These are phyloP conservation scores for Phytophthora megakarya DNA, from an alignment of 352 stramenopile species.

Conservation along the genomic window DNA sequence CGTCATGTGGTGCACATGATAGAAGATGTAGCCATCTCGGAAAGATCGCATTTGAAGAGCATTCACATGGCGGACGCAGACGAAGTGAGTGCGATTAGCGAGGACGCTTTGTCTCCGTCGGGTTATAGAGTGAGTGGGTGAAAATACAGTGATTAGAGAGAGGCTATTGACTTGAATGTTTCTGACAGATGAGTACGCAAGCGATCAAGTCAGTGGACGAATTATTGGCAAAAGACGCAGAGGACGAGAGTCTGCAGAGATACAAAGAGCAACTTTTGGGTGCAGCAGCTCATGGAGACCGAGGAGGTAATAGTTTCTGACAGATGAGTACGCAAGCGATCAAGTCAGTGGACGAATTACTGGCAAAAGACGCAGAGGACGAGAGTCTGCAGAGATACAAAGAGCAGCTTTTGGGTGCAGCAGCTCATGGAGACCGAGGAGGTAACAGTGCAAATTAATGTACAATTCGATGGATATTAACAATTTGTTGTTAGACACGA, in stretches of 20 bases:
- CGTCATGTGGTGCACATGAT: constrained; percentile 7
- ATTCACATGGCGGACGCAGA: constrained; percentile 6
- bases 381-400: constrained; percentile 88
- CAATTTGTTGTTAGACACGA: constrained; percentile 42
- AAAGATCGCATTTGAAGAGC: constrained; percentile 27
- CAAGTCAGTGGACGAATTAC: constrained; percentile 68
- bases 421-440: constrained; percentile 78
- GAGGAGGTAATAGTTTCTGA: constrained; percentile 60
- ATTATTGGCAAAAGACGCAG: constrained; percentile 74
- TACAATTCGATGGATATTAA: background rate
- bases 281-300: constrained; percentile 75
- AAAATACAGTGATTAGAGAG: background rate
- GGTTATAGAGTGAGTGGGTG: constrained; percentile 51
- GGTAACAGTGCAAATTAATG: constrained; percentile 36
- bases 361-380: constrained; percentile 81
- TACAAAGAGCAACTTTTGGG: constrained; percentile 90
- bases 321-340: constrained; percentile 74
- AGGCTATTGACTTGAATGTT: constrained; percentile 1
- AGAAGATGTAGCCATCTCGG: constrained; percentile 11
- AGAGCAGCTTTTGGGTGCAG: constrained; percentile 77
- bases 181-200: constrained; percentile 23
- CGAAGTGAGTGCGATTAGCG: constrained; percentile 24
- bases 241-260: constrained; percentile 81
- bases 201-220: constrained; percentile 72
- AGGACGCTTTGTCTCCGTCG: constrained; percentile 30